Conservation (phyloP, 2,329 filamentous ascomycete species). For the Teratosphaeria destructans region DNA sequence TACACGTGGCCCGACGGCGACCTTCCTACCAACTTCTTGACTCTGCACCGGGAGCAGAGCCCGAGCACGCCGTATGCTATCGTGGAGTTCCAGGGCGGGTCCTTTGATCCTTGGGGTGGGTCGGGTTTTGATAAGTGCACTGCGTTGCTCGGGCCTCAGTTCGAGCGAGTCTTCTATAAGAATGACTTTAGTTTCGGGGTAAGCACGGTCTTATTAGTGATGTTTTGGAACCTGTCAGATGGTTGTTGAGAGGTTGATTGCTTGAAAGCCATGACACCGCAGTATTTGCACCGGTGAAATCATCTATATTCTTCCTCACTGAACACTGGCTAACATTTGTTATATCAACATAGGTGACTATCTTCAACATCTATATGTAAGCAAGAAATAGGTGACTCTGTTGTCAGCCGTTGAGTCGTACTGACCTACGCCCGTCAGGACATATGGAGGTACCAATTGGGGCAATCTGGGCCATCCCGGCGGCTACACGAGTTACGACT, state of each 20-base stretch:
- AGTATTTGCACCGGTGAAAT: neutral
- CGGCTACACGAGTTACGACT: constrained; percentile 49
- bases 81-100: constrained; percentile 40
- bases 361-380: constrained; percentile 65
- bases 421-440: constrained; percentile 16
- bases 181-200: constrained; percentile 36
- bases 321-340: neutral
- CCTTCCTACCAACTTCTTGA: constrained; percentile 47
- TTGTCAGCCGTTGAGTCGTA: neutral
- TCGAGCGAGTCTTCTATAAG: constrained; percentile 71
- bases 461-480: constrained; percentile 64
- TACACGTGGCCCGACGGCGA: constrained; percentile 47
- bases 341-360: constrained; percentile 27
- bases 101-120: constrained; percentile 67
- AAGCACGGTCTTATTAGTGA: neutral
- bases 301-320: neutral
- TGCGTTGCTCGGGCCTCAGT: constrained; percentile 58
- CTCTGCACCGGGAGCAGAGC: constrained; percentile 48
- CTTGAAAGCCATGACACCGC: no score
- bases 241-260: no score
- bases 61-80: constrained; percentile 57
- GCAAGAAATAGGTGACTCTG: neutral
- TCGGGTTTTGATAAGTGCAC: constrained; percentile 58
- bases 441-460: constrained; percentile 74
- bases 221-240: no score